Percentiles rank a stretch among this genome's conserved stretches.
Conservation (phyloP, 2,329 filamentous ascomycete genomes). For the Aspergillus fijiensis region DNA sequence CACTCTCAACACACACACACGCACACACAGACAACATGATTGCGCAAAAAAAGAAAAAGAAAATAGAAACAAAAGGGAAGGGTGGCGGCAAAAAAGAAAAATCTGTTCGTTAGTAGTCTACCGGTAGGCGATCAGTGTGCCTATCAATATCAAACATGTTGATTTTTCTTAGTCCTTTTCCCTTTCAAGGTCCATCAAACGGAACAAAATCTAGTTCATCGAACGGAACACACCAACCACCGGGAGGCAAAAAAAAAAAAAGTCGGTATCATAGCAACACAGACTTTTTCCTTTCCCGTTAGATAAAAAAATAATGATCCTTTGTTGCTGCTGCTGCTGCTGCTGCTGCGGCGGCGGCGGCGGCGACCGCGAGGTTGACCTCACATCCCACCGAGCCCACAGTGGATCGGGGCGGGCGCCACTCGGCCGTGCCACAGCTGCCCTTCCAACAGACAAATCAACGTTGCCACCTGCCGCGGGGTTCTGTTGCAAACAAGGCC, state of each 20-base stretch:
- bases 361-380: slow-evolving; percentile 11
- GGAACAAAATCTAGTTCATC: background rate
- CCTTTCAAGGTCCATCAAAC: background rate
- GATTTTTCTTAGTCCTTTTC: background rate
- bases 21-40: slow-evolving; percentile 2
- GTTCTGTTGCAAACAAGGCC: slow-evolving; percentile 23
- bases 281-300: background rate
- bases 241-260: background rate
- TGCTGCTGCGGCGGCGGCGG: background rate
- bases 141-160: slow-evolving; percentile 3
- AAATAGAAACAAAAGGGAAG: slow-evolving; percentile 7
- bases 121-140: background rate
- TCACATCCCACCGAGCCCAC: slow-evolving; percentile 12
- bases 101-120: background rate
- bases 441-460: slow-evolving; percentile 16
- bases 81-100: slow-evolving; percentile 9
- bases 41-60: background rate
- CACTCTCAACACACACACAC: background rate
- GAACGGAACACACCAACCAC: background rate
- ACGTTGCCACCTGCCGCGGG: slow-evolving; percentile 21
- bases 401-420: slow-evolving; percentile 21
- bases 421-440: slow-evolving; percentile 22
- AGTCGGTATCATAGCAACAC: slow-evolving; percentile 3
- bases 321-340: background rate
- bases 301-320: too few relatives aligned